Evolutionary conservation across 768 basidiomycete species (phyloP), one percentile per base, ranked within the genome.

Genomic region (Solioccasus polychromus): DNA sequence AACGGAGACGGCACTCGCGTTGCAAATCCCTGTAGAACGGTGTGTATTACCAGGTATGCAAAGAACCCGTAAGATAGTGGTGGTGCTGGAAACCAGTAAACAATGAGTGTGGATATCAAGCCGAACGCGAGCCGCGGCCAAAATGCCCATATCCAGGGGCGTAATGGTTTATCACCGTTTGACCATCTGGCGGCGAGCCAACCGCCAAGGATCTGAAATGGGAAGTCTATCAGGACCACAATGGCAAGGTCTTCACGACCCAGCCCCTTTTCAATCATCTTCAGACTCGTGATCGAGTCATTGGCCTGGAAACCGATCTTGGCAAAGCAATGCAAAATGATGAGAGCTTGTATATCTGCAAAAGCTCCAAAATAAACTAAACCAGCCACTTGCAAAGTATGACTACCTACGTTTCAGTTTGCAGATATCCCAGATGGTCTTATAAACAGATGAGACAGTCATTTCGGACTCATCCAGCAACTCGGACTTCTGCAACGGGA

Each of bases 181-280:
- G 91, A 86, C 92, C 92, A 97, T 54, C 82, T 83, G 3, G 92
- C 95, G 2, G 94, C 92, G 20, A 95, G 71, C 86, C 89, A 98
- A 6, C 95, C 95, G 18, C 91, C 93, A 45, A 88, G 61, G 40
- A 99, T 92, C 72, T 98, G 94, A 70, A 96, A 95, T 2, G 96
- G 96, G 56, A 98, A 97, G 67, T 99, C 96, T 53, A 98, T 86
- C 30, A 98, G 80, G 35, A 95, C 94, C 4, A 92, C 87, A 14
- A 93, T 75, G n/a, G 96, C 93, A 30, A 98, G 76, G 57, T 99
- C 96, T 71, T 98, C 96, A 31, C 93, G 86, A 47, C 83, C 87
- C 43, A 99, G 76, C 2, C 96, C 96, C 61, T 98, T 98, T 66
- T 99, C 96, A 34, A 99, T 87, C 70, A 98, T 80, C 62, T 99